A percentile compares a stretch with the other conserved stretches of the same genome.
phyloP scores from a whole-genome alignment of 192 early-diverging fungal species.

The Glomus cerebriforme region DNA sequence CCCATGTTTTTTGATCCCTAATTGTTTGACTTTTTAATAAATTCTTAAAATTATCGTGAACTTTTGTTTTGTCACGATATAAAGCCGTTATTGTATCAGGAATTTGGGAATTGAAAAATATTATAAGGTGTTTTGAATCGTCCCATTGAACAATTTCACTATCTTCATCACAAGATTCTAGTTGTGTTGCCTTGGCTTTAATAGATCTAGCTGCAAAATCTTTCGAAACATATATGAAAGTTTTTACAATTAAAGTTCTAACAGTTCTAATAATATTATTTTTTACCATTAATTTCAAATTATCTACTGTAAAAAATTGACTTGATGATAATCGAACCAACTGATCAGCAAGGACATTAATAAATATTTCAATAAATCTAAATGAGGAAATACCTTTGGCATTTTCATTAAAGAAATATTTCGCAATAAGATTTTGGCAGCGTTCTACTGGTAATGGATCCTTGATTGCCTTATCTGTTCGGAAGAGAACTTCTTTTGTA shows the following conservation, averaged over 20 bases:
- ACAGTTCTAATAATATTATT: neutral
- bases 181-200: neutral
- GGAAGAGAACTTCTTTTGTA: neutral
- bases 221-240: neutral
- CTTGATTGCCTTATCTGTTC: neutral
- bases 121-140: neutral
- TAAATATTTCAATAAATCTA: neutral
- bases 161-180: neutral
- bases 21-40: neutral
- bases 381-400: neutral
- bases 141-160: neutral
- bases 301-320: neutral
- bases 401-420: neutral
- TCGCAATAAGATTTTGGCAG: neutral
- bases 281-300: neutral
- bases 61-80: neutral
- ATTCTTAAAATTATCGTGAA: neutral
- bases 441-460: neutral
- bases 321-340: conserved; percentile 12
- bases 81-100: neutral
- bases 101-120: conserved; percentile 4
- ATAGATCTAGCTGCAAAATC: neutral
- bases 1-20: neutral
- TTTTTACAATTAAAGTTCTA: neutral
- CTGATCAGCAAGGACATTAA: neutral